Evolutionary conservation across 2,329 filamentous ascomycete species (phyloP), one percentile per base, ranked within the genome.

Genomic region (Paecilomyces sp.): DNA sequence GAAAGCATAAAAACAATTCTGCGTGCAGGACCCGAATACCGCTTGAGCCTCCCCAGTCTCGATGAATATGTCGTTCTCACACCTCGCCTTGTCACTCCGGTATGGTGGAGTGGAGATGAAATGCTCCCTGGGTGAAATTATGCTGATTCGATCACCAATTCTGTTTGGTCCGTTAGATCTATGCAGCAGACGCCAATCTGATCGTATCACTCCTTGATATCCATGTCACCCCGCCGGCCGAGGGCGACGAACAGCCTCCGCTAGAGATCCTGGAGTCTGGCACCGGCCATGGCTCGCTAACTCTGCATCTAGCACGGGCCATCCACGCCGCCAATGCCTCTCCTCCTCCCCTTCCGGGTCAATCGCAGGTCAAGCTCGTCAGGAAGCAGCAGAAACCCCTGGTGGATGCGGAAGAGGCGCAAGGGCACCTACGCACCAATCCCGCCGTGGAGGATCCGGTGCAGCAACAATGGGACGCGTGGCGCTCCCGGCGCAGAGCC

Each of bases 221-320:
- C 53, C 87, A 93, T 70, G 83, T 85, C 31, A 70, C 77, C 2
- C 70, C 74, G 5, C 71, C 75, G 12, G 66, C 73, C 13, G 64
- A 67, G 5, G 68, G 68, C 8, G 68, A 70, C 22, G 56, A 65
- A 15, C 63, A 66, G 41, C 73, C 78, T 8, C 83, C 81, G 0
- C 72, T 92, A 12, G 88, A 93, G 69, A 89, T 94, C 53, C 86
- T 94, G 57, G 91, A 94, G 74, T 90, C 90, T 54, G 90, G 91
- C 15, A 94, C 90, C 3, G 91, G 90, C n/a, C 89, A 92, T 79
- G 91, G 90, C 60, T 87, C 88, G 34, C 75, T 94, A 60, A 93
- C 90, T 0, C 74, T 94, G 3, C 85, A 92, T 68, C 80, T 94
- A 24, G 86, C 89, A 31, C 83, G 89, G 57, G 89, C 89, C 2